These are phyloP conservation scores for Penicillium psychrosexuale DNA, from an alignment of 2,329 filamentous ascomycete species.

Conservation along the genomic window DNA sequence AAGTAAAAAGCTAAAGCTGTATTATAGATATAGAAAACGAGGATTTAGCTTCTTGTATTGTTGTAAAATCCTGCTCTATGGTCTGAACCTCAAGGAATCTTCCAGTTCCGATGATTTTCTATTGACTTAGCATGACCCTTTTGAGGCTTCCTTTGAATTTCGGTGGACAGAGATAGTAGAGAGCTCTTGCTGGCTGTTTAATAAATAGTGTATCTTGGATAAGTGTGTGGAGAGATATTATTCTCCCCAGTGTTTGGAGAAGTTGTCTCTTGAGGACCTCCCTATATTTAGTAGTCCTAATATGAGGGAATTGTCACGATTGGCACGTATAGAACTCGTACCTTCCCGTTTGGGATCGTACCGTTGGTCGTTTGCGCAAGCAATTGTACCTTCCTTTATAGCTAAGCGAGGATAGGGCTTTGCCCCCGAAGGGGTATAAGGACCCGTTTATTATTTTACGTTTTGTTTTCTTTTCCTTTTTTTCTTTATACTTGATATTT, in stretches of 20 bases:
- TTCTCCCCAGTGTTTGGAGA: background rate
- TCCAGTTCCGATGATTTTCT: background rate
- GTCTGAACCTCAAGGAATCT: background rate
- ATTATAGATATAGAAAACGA: background rate
- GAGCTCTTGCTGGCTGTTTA: background rate
- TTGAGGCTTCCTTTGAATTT: background rate
- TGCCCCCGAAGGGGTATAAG: too few species aligned
- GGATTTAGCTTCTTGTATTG: background rate
- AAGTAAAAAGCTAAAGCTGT: background rate
- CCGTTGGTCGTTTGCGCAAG: too few species aligned
- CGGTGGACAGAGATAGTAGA: background rate
- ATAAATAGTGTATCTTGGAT: background rate
- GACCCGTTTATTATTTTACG: too few species aligned
- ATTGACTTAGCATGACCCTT: background rate
- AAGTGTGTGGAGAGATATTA: background rate
- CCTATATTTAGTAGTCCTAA: background rate
- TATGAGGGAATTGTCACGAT: background rate
- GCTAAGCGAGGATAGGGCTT: too few species aligned
- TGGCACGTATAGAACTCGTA: too few species aligned
- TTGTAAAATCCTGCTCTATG: background rate
- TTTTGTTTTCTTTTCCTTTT: too few species aligned
- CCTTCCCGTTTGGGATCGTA: too few species aligned
- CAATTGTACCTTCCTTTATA: too few species aligned
- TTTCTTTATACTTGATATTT: too few species aligned
- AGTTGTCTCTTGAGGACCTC: background rate